phyloP scores from a whole-genome alignment of 352 stramenopile species.

The Pilasporangium apinafurcum region DNA sequence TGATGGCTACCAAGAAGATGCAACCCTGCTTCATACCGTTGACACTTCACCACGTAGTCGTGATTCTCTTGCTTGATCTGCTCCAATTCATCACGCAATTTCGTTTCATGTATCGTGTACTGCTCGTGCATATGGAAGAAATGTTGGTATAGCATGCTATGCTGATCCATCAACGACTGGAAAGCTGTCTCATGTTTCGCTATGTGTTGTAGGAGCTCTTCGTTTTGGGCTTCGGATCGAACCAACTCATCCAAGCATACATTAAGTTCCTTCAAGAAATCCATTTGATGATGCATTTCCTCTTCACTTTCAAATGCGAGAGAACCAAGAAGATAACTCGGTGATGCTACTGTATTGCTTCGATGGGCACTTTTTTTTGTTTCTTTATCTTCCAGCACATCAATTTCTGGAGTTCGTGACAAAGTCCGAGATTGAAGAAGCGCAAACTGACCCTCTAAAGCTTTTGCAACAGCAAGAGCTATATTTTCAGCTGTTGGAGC shows the following conservation, averaged over 20 bases:
- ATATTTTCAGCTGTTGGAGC: conserved; percentile 19
- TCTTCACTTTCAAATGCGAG: conserved; percentile 48
- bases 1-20: conserved; percentile 19
- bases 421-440: conserved; percentile 1
- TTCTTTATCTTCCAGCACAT: conserved; percentile 14
- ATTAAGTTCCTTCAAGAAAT: conserved; percentile 61
- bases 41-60: conserved; percentile 37
- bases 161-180: conserved; percentile 57
- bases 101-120: conserved; percentile 30
- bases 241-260: conserved; percentile 61
- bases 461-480: conserved; percentile 28
- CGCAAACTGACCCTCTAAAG: conserved; percentile 28
- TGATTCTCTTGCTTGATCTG: conserved; percentile 27
- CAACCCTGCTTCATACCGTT: conserved; percentile 47
- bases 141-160: conserved; percentile 66
- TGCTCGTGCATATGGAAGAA: conserved; percentile 57
- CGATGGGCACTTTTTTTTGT: not conserved
- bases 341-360: not conserved
- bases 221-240: conserved; percentile 36
- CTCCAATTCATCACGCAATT: conserved; percentile 27
- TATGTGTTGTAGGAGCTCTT: conserved; percentile 33
- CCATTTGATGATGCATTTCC: conserved; percentile 47
- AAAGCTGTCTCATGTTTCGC: conserved; percentile 46
- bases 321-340: conserved; percentile 5
- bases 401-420: not conserved